Percentiles rank a stretch among this genome's conserved stretches.
phyloP scores from a whole-genome alignment of 768 basidiomycete genomes.

The Boletus tomentosulus region DNA sequence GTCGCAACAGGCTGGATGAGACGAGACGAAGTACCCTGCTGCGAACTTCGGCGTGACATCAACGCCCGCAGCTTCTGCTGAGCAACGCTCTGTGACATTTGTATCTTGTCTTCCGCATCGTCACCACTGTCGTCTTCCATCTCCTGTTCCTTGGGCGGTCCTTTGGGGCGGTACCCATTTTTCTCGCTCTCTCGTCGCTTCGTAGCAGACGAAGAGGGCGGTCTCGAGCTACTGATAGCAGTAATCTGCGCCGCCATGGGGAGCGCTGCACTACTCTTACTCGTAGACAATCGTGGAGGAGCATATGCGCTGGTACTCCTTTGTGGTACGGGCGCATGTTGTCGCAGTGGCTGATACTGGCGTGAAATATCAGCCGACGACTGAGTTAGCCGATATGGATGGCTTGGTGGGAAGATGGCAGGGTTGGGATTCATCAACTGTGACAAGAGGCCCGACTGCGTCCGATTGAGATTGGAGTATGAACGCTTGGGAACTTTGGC shows the following conservation, averaged over 20 bases:
- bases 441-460: conserved; percentile 56
- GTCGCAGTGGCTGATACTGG: conserved; percentile 21
- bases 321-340: conserved; percentile 22
- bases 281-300: conserved; percentile 39
- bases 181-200: conserved; percentile 27
- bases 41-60: conserved; percentile 42
- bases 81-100: conserved; percentile 64
- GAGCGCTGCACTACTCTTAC: conserved; percentile 56
- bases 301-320: conserved; percentile 28
- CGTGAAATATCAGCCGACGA: conserved; percentile 44
- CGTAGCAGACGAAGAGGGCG: conserved; percentile 17
- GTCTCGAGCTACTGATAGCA: conserved; percentile 31
- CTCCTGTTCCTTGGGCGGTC: conserved; percentile 59
- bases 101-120: conserved; percentile 46
- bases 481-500: conserved; percentile 65
- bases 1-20: conserved; percentile 15
- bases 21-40: conserved; percentile 21
- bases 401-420: conserved; percentile 50
- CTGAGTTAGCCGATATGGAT: conserved; percentile 54
- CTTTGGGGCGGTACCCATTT: conserved; percentile 58
- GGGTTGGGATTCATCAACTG: conserved; percentile 73
- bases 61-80: conserved; percentile 62
- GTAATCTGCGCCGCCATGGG: conserved; percentile 54
- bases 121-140: conserved; percentile 62
- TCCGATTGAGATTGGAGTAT: conserved; percentile 54